These are phyloP conservation scores for Toxoplasma gondii DNA, from an alignment of 169 alveolate genomes.

Conservation along the genomic window DNA sequence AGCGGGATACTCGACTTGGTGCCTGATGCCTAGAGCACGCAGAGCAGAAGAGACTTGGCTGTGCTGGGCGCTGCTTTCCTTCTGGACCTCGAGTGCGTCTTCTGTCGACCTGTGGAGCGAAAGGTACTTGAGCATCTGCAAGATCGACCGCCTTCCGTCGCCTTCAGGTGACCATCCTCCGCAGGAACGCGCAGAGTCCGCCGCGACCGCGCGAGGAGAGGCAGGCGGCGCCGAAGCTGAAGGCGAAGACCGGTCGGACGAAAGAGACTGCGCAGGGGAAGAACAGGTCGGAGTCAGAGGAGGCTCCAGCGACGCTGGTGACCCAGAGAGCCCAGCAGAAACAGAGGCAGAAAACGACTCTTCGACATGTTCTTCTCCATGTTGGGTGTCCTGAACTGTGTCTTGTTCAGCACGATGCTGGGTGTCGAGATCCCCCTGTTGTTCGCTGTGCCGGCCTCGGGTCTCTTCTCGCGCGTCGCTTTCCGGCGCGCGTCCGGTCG, in stretches of 20 bases:
- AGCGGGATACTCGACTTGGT: not conserved
- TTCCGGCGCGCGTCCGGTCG: not conserved
- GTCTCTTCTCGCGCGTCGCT: not conserved
- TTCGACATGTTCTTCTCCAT: too few relatives aligned
- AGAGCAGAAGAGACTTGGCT: constrained; percentile 32
- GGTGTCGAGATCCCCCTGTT: too few relatives aligned
- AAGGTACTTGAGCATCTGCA: not conserved
- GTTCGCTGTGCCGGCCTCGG: not conserved
- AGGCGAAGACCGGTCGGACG: not conserved
- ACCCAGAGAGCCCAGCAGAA: too few relatives aligned
- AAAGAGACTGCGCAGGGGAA: too few relatives aligned
- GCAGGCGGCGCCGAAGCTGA: not conserved
- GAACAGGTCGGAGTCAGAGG: too few relatives aligned
- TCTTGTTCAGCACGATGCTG: too few relatives aligned
- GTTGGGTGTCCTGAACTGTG: too few relatives aligned
- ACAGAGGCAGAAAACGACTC: too few relatives aligned
- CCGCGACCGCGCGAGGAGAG: not conserved
- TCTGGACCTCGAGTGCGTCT: not conserved
- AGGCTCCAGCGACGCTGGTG: too few relatives aligned
- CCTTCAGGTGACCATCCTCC: not conserved
- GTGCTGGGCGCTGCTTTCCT: constrained; percentile 60
- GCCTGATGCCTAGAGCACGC: constrained; percentile 31
- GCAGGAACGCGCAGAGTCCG: not conserved
- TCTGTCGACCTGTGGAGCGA: not conserved
- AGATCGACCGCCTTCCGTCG: not conserved